These are phyloP conservation scores for Arthrobotrys sinensis DNA, from an alignment of 2,329 filamentous ascomycete species.

Conservation along the genomic window DNA sequence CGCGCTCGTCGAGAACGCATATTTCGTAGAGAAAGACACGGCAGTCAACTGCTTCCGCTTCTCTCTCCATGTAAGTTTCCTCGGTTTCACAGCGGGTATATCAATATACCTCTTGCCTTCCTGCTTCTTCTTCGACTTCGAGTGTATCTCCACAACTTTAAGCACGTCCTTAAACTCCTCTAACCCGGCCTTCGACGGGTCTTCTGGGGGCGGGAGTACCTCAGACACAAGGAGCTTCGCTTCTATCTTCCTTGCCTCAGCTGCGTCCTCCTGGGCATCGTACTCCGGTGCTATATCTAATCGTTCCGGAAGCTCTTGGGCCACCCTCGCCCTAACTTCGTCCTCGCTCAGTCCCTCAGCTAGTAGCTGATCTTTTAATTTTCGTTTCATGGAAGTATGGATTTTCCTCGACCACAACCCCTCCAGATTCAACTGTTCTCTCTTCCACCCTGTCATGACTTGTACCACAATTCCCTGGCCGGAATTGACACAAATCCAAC, in stretches of 20 bases:
- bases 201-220: slow-evolving; percentile 12
- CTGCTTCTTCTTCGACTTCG: slow-evolving; percentile 52
- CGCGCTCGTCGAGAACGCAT: slow-evolving; percentile 31
- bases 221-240: slow-evolving; percentile 26
- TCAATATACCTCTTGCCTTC: slow-evolving; percentile 53
- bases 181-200: slow-evolving; percentile 61
- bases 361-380: slow-evolving; percentile 34
- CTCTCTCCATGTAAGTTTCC: slow-evolving; percentile 27
- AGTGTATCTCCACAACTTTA: slow-evolving; percentile 38
- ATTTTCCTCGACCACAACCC: slow-evolving; percentile 73
- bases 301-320: slow-evolving; percentile 26
- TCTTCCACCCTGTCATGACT: slow-evolving; percentile 80
- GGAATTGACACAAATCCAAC: slow-evolving; percentile 96
- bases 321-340: slow-evolving; percentile 34
- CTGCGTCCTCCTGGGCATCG: slow-evolving; percentile 29
- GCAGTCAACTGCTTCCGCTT: slow-evolving; percentile 26
- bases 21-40: slow-evolving; percentile 51
- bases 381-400: slow-evolving; percentile 67
- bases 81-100: slow-evolving; percentile 49
- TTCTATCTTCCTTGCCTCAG: slow-evolving; percentile 29
- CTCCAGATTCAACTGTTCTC: slow-evolving; percentile 78
- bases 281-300: slow-evolving; percentile 44
- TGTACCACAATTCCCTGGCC: slow-evolving; percentile 79
- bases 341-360: slow-evolving; percentile 36
- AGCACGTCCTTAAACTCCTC: slow-evolving; percentile 31